Conservation (phyloP, 805 yeast species). For the Ogataea polymorpha region DNA sequence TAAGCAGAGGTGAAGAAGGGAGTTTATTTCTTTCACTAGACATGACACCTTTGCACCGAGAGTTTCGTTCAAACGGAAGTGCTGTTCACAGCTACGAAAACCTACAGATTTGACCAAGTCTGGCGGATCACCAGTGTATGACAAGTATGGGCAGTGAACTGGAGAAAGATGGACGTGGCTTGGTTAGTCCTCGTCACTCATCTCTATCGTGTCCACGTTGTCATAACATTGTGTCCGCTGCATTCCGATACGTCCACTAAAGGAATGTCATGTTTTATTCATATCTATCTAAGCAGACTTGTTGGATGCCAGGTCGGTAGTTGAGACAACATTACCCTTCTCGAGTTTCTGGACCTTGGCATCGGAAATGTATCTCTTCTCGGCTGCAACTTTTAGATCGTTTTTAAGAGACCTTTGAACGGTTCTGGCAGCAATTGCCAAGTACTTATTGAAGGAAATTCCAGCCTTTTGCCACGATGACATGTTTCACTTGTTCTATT, state of each 20-base stretch:
- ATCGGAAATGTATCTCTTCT: slow-evolving; percentile 72
- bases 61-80: neutral
- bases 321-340: slow-evolving; percentile 51
- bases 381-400: slow-evolving; percentile 70
- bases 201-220: too few relatives aligned
- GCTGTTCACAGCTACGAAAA: neutral
- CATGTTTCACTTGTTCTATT: slow-evolving; percentile 32
- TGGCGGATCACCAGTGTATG: neutral
- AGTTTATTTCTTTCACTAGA: neutral
- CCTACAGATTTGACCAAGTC: neutral
- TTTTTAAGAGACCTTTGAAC: slow-evolving; percentile 86
- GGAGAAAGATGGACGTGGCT: too few relatives aligned
- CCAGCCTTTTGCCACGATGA: slow-evolving; percentile 67
- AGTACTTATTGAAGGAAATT: slow-evolving; percentile 77
- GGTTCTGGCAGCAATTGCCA: slow-evolving; percentile 86
- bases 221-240: too few relatives aligned
- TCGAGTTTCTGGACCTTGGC: slow-evolving; percentile 68
- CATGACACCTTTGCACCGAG: slow-evolving; percentile 1
- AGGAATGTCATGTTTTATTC: slow-evolving; percentile 8
- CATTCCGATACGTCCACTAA: slow-evolving; percentile 6
- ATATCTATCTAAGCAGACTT: slow-evolving; percentile 18
- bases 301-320: slow-evolving; percentile 22
- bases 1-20: neutral
- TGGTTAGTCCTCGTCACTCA: too few relatives aligned
- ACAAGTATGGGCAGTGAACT: too few relatives aligned